phyloP scores from a whole-genome alignment of 2,329 filamentous ascomycete genomes.

The Sordariomycetes sp. region DNA sequence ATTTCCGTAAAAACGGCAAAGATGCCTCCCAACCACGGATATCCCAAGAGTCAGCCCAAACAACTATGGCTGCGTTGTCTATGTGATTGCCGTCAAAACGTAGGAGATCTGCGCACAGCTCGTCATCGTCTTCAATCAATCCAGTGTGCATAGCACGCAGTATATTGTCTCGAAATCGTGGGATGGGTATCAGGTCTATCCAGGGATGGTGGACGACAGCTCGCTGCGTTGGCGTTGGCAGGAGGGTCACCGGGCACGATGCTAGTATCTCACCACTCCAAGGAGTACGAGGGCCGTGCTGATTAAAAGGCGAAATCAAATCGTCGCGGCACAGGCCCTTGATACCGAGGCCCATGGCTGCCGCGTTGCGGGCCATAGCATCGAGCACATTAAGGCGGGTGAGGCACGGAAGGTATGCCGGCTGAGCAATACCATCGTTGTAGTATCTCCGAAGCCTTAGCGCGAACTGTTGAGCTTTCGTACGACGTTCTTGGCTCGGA shows the following conservation, averaged over 20 bases:
- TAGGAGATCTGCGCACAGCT: constrained; percentile 10
- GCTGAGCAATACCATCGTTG: background rate
- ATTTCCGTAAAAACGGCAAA: constrained; percentile 31
- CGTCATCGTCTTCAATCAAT: constrained; percentile 12
- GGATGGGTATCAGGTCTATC: constrained; percentile 24
- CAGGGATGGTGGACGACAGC: constrained; percentile 20
- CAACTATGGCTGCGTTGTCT: no score
- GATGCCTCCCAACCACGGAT: constrained; percentile 35
- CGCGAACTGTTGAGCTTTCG: constrained; percentile 7
- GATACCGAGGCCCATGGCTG: background rate
- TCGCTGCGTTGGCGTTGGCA: constrained; percentile 6
- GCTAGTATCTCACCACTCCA: no score
- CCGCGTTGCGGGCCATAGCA: constrained; percentile 5
- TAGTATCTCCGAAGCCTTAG: constrained; percentile 3
- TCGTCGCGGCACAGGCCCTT: background rate
- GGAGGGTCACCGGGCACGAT: background rate
- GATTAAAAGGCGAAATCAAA: background rate
- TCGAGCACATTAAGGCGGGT: constrained; percentile 7
- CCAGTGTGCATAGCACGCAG: constrained; percentile 7
- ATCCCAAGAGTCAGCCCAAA: constrained; percentile 39
- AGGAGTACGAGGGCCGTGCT: background rate
- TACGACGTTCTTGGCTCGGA: no score
- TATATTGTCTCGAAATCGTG: constrained; percentile 21
- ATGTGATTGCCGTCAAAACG: background rate
- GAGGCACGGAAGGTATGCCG: constrained; percentile 3